A percentile compares a stretch with the other conserved stretches of the same genome.
Evolutionary conservation across 176 grass and related monocot species (phyloP).

Genomic region (Musa acuminata): DNA sequence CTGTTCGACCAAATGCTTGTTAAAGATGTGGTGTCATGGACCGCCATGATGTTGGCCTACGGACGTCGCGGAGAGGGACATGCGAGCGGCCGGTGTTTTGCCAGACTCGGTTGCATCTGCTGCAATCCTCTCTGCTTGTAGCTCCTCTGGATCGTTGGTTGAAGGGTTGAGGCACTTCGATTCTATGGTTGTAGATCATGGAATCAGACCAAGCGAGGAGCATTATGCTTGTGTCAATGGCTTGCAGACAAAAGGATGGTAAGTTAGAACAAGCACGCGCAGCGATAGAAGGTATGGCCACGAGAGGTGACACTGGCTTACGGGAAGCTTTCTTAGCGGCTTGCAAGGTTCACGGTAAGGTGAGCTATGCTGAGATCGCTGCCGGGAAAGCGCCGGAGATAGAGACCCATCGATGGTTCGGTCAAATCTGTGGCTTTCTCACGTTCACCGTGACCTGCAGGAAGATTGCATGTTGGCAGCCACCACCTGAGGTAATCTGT

Average conservation of each 20-base stretch:
- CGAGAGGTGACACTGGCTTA: slow-evolving; percentile 1
- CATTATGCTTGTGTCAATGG: slow-evolving; percentile 14
- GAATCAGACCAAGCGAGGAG: slow-evolving; percentile 9
- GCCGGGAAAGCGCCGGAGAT: neutral
- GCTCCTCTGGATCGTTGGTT: neutral
- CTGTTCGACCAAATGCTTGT: slow-evolving; percentile 14
- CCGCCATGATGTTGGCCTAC: slow-evolving; percentile 11
- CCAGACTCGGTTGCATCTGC: slow-evolving; percentile 9
- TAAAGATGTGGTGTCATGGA: slow-evolving; percentile 16
- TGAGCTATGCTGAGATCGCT: neutral
- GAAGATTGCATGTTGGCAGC: too few species aligned
- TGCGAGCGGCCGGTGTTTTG: slow-evolving; percentile 5
- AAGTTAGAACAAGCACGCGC: slow-evolving; percentile 1
- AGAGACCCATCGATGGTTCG: neutral
- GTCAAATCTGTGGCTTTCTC: too few species aligned
- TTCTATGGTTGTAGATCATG: slow-evolving; percentile 5
- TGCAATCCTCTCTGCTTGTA: slow-evolving; percentile 7
- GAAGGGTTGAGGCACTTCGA: slow-evolving; percentile 3
- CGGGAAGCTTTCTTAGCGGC: slow-evolving; percentile 8
- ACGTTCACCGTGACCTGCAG: too few species aligned
- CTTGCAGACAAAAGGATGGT: slow-evolving; percentile 10
- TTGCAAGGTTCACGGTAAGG: slow-evolving; percentile 7
- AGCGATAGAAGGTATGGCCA: neutral
- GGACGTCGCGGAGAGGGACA: neutral
- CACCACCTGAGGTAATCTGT: too few species aligned